These are phyloP conservation scores for Apiospora kogelbergensis DNA, from an alignment of 2,329 filamentous ascomycete species.

Conservation along the genomic window DNA sequence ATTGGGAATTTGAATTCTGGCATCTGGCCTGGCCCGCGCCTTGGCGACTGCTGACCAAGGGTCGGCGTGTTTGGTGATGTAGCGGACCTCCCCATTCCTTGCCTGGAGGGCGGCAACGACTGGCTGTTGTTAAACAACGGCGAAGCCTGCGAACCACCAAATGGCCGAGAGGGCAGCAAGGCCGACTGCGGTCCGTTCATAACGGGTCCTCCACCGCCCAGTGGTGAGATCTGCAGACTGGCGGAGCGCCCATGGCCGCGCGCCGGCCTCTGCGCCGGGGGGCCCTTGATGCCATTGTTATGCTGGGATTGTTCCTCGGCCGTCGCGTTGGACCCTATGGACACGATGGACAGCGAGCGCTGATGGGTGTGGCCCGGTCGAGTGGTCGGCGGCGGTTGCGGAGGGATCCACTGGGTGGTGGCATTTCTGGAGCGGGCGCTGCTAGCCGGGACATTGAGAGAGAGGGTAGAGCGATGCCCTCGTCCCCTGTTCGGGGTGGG, in stretches of 20 bases:
- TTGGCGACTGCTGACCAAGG: conserved; percentile 38
- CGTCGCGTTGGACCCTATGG: conserved; percentile 60
- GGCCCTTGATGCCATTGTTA: conserved; percentile 40
- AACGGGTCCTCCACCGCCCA: conserved; percentile 32
- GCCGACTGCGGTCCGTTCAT: conserved; percentile 45
- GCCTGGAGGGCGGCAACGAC: conserved; percentile 53
- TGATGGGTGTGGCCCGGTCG: conserved; percentile 61
- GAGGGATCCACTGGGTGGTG: conserved; percentile 45
- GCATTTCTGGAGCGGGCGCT: conserved; percentile 45
- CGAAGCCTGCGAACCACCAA: conserved; percentile 41
- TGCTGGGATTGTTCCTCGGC: conserved; percentile 44
- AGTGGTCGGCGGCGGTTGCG: conserved; percentile 24
- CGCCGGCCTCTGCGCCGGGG: conserved; percentile 49
- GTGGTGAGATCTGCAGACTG: conserved; percentile 73
- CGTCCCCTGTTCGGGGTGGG: conserved; percentile 49
- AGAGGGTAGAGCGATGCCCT: conserved; percentile 69
- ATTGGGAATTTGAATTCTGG: conserved; percentile 60
- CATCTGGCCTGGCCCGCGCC: conserved; percentile 43
- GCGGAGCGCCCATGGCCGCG: conserved; percentile 75
- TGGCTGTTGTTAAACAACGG: conserved; percentile 50
- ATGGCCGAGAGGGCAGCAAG: conserved; percentile 41
- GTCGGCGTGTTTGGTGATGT: conserved; percentile 48
- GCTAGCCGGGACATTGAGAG: conserved; percentile 55
- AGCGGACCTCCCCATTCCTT: conserved; percentile 37
- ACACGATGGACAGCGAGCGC: conserved; percentile 80